These are phyloP conservation scores for Stenogyne calaminthoides DNA, from an alignment of 305 asterid species.

Conservation along the genomic window DNA sequence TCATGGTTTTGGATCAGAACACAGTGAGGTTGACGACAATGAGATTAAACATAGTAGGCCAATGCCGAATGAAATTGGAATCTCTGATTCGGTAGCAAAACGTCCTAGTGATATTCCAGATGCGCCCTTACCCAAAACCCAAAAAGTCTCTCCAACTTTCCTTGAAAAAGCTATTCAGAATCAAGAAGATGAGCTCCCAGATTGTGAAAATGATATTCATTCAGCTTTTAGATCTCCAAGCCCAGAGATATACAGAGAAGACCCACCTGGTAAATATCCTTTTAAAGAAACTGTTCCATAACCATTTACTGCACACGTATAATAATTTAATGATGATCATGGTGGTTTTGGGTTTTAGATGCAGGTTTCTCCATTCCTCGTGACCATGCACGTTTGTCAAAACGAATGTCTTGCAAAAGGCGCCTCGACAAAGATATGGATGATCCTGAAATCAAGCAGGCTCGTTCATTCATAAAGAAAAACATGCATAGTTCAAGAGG, in stretches of 20 bases:
- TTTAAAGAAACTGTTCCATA: neutral
- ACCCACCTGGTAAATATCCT: constrained; percentile 58
- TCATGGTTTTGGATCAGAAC: constrained; percentile 32
- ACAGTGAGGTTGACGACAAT: constrained; percentile 23
- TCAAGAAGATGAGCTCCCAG: constrained; percentile 28
- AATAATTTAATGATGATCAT: neutral
- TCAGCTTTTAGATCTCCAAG: constrained; percentile 57
- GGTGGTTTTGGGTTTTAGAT: constrained; percentile 40
- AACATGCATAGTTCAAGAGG: constrained; percentile 53
- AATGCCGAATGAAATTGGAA: constrained; percentile 16
- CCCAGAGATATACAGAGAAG: constrained; percentile 74
- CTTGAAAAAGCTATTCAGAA: constrained; percentile 34
- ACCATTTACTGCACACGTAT: neutral
- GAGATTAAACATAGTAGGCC: constrained; percentile 28
- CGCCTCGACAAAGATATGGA: constrained; percentile 62
- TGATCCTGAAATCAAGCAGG: constrained; percentile 59
- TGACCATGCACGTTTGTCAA: constrained; percentile 35
- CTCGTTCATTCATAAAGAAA: constrained; percentile 45
- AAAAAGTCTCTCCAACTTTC: constrained; percentile 30
- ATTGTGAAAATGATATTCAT: constrained; percentile 24
- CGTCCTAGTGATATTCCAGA: constrained; percentile 30
- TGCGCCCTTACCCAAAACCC: constrained; percentile 29
- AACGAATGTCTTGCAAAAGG: constrained; percentile 58
- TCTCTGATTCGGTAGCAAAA: constrained; percentile 26
- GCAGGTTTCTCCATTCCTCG: constrained; percentile 41